phyloP scores from a whole-genome alignment of 2,329 filamentous ascomycete species.

The Ilyonectria sp. region DNA sequence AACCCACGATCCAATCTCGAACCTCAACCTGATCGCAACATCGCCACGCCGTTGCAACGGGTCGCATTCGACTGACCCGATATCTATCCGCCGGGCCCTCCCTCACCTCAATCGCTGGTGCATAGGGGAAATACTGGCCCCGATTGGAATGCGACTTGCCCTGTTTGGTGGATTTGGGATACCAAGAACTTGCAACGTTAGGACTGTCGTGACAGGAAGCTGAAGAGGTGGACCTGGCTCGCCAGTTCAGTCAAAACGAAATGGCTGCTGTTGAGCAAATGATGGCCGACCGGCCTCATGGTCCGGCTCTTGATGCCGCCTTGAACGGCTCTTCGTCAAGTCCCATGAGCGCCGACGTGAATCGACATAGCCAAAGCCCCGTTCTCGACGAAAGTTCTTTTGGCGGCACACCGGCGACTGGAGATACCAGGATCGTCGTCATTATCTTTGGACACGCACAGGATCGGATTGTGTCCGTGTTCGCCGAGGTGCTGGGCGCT shows the following conservation, averaged over 20 bases:
- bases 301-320: constrained; percentile 43
- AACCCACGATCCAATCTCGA: neutral
- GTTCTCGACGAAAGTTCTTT: constrained; percentile 57
- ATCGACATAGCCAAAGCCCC: constrained; percentile 54
- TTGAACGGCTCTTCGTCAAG: constrained; percentile 45
- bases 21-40: neutral
- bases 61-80: constrained; percentile 17
- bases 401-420: constrained; percentile 63
- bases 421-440: constrained; percentile 72
- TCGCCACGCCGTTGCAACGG: constrained; percentile 7
- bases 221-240: constrained; percentile 26
- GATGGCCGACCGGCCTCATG: constrained; percentile 52
- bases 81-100: neutral
- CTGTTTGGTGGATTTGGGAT: constrained; percentile 29
- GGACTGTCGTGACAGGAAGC: constrained; percentile 18
- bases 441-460: constrained; percentile 81
- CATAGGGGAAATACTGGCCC: constrained; percentile 27
- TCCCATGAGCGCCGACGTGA: constrained; percentile 52
- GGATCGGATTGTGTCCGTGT: constrained; percentile 80
- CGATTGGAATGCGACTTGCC: constrained; percentile 35
- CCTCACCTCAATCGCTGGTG: constrained; percentile 8
- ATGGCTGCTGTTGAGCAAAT: constrained; percentile 60
- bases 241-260: constrained; percentile 9
- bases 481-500: constrained; percentile 86
- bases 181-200: constrained; percentile 20